Evolutionary conservation across 306 rosid genomes (phyloP), one percentile per base, ranked within the genome.

Genomic region (Corylus heterophylla): DNA sequence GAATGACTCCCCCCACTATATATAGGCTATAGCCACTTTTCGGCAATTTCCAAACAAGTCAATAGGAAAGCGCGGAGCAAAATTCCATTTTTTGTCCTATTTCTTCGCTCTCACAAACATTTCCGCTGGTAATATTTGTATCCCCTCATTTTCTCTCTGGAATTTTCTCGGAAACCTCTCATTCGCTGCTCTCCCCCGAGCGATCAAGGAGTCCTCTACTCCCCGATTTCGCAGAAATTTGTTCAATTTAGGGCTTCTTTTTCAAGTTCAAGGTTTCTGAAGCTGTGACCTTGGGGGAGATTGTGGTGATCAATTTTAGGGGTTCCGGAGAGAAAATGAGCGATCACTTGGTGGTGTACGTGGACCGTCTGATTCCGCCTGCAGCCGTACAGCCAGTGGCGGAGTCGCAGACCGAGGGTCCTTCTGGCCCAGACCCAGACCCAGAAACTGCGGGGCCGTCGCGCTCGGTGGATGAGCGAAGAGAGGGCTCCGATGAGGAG

Each of bases 331-430:
- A 45, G 75, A 81, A 85, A 61, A 94, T 94, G 98, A 87, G 97
- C 77, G 97, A 92, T 77, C 97, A 94, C 66, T 81, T 94, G 74
- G 98, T 91, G 80, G 54, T 94, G 79, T 79, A 85, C 80, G 95
- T 92, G 73, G 95, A 94, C 89, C 91, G 87, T 78, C 81, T 91
- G 71, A 73, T 71, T 37, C 76, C 82, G 13, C 97, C 93, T 7
- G 75, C 62, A 63, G 67, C 92, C 25, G 79, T 64, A 25, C 90
- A 89, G 77, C 79, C 92, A 52, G 90, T 70, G 71, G 75, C 77
- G 50, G 85, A 80, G 64, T 79, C 90, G 50, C 14, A 10, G 13
- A 55, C 83, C 2, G 93, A 82, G 83, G 83, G 68, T 58, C 77
- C 76, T 42, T 80, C 91, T 44, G 86, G 73, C 25, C 77, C 42